These are phyloP conservation scores for Yamadazyma triangularis DNA, from an alignment of 1,139 yeast genomes.

Conservation along the genomic window DNA sequence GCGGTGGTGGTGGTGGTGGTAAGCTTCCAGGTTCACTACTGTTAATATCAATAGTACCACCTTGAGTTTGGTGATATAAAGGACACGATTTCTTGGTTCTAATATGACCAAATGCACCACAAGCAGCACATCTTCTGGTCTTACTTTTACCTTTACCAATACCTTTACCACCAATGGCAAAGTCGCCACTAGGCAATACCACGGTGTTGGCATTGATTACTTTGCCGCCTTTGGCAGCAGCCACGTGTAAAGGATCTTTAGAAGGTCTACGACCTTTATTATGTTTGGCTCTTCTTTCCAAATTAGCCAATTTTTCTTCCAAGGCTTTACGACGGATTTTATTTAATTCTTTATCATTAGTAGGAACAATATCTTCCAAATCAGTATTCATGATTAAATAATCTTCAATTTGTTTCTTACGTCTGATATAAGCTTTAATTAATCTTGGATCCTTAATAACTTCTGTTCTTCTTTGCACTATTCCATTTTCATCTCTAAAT, in stretches of 20 bases:
- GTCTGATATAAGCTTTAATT: slow-evolving; percentile 77
- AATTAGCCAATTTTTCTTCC: slow-evolving; percentile 79
- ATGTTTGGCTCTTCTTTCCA: slow-evolving; percentile 62
- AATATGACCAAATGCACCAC: slow-evolving; percentile 95
- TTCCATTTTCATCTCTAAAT: slow-evolving; percentile 80
- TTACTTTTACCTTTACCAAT: slow-evolving; percentile 76
- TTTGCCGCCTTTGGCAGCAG: slow-evolving; percentile 44
- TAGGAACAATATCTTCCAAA: slow-evolving; percentile 67
- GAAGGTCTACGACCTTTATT: slow-evolving; percentile 35
- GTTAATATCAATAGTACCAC: slow-evolving; percentile 12
- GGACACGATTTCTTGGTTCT: slow-evolving; percentile 90
- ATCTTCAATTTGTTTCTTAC: slow-evolving; percentile 75
- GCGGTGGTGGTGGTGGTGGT: neutral
- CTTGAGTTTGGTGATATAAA: slow-evolving; percentile 46
- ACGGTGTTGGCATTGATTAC: slow-evolving; percentile 42
- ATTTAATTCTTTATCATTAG: slow-evolving; percentile 83
- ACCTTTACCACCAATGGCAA: slow-evolving; percentile 55
- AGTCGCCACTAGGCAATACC: slow-evolving; percentile 42
- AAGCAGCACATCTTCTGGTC: slow-evolving; percentile 84
- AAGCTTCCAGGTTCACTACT: neutral
- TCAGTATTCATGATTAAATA: slow-evolving; percentile 53
- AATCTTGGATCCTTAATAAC: slow-evolving; percentile 79
- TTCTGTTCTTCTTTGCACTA: slow-evolving; percentile 77
- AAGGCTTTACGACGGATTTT: slow-evolving; percentile 72
- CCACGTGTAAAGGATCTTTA: slow-evolving; percentile 34